phyloP scores from a whole-genome alignment of 768 basidiomycete species.

The Boletus subparvulus region DNA sequence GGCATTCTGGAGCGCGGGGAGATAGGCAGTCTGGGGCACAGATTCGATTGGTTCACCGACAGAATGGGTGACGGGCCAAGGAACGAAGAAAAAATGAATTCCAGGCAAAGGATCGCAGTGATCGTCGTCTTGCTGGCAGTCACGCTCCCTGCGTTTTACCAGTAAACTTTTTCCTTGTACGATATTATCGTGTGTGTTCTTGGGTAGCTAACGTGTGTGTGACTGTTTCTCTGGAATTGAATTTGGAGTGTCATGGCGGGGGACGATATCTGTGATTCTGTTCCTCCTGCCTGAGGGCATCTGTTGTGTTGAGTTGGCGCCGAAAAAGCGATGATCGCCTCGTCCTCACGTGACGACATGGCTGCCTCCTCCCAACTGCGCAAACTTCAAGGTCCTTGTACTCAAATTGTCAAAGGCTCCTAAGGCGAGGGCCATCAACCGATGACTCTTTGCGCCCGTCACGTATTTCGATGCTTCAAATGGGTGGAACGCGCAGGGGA shows the following conservation, averaged over 20 bases:
- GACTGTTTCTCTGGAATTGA: too few species aligned
- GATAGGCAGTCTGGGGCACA: slow-evolving; percentile 32
- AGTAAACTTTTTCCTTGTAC: background rate
- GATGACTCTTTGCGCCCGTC: slow-evolving; percentile 29
- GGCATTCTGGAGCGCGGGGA: slow-evolving; percentile 49
- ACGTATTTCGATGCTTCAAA: slow-evolving; percentile 58
- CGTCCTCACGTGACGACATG: background rate
- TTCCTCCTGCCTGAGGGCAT: too few species aligned
- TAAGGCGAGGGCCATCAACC: background rate
- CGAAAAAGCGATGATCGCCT: too few species aligned
- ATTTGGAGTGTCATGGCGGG: background rate
- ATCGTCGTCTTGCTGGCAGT: slow-evolving; percentile 13
- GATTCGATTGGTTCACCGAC: slow-evolving; percentile 60
- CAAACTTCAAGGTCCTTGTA: too few species aligned
- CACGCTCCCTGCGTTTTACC: background rate
- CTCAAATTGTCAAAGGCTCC: background rate
- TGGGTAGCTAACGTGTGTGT: too few species aligned
- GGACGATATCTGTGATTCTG: too few species aligned
- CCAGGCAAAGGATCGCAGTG: slow-evolving; percentile 31
- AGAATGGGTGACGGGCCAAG: slow-evolving; percentile 39
- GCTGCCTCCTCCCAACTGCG: too few species aligned
- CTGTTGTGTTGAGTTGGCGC: too few species aligned
- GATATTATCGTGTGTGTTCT: background rate
- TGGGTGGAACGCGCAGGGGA: slow-evolving; percentile 73
- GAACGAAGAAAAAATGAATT: slow-evolving; percentile 46